These are phyloP conservation scores for Chalaropsis thielavioides DNA, from an alignment of 2,329 filamentous ascomycete genomes.

Conservation along the genomic window DNA sequence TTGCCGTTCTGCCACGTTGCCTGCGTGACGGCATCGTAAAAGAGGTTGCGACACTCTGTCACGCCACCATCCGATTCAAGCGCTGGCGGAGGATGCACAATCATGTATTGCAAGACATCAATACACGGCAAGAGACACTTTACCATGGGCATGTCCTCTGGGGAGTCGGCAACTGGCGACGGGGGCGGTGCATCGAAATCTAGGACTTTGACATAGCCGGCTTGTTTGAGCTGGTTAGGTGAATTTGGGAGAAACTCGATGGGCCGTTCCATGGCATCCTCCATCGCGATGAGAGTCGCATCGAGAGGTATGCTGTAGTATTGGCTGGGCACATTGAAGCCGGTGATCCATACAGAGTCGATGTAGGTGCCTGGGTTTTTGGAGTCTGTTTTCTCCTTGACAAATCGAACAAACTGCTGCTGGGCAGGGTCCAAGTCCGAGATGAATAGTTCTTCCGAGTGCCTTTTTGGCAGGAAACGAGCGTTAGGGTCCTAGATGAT, in stretches of 20 bases:
- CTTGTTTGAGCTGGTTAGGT: conserved; percentile 21
- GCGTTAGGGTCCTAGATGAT: conserved; percentile 39
- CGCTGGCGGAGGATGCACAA: conserved; percentile 26
- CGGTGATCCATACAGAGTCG: conserved; percentile 33
- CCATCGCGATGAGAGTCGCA: conserved; percentile 28
- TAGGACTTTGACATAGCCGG: conserved; percentile 24
- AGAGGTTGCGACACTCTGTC: conserved; percentile 3
- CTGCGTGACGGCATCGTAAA: conserved; percentile 3
- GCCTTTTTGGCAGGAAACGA: conserved; percentile 19
- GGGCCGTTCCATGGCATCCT: conserved; percentile 24
- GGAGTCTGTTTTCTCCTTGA: conserved; percentile 23
- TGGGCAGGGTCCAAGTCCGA: conserved; percentile 33
- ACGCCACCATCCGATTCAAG: background rate
- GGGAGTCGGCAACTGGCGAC: background rate
- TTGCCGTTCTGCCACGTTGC: background rate
- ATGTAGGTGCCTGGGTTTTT: conserved; percentile 27
- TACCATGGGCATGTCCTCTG: background rate
- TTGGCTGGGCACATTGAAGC: conserved; percentile 21
- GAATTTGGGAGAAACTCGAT: conserved; percentile 27
- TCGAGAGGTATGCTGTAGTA: conserved; percentile 27
- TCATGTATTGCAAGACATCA: background rate
- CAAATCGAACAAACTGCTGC: conserved; percentile 28
- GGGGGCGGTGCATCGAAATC: conserved; percentile 26
- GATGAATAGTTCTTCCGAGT: conserved; percentile 19
- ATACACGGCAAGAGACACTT: conserved; percentile 19